Evolutionary conservation across 495 filamentous ascomycete species (phyloP), one percentile per base, ranked within the genome.

Genomic region (Umbilicaria muhlenbergii): DNA sequence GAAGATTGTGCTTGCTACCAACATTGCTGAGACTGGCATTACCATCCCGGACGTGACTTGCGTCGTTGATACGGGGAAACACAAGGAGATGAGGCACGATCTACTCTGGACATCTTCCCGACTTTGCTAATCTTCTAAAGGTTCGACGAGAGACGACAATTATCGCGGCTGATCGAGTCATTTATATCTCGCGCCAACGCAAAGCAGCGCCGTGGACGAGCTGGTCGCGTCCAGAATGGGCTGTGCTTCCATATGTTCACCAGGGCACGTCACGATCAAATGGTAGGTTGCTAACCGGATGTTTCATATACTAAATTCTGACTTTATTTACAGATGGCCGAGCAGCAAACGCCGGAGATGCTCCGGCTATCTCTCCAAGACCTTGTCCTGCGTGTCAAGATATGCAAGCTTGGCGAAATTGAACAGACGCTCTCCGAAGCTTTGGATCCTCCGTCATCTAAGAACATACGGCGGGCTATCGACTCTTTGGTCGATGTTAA

Each of bases 11-110:
- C 73, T 94, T 37, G 85, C 89, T 5, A 98, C 89, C 8, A 96
- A 96, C 54, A 95, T 96, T 54, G 89, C 89, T 17, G 89, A 96
- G 55, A 96, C 89, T 0, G 88, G 87, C 62, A 93, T 96, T 52
- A 96, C 89, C 0, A 96, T 96, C 51, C 89, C 89, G 1, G 89
- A 95, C 58, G 79, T 96, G 32, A 95, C 89, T 4, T 92, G 86
- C 51, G 89, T 96, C 19, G 80, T 96, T 45, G 89, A 96, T 60
- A 81, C 84, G 11, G 88, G 89, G 41, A 94, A 91, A 58, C 89
- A 95, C 58, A 87, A 89, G 48, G 91, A 93, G 55, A 96, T 98
- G 91, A 60, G 77, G 61, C 66, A 46, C 21, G 54, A 52, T 19
- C 37, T 34, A 17, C 43, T 34, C n/a, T 45, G 6, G 32, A 43